These are phyloP conservation scores for Fibroporia radiculosa DNA, from an alignment of 768 basidiomycete species.

Conservation along the genomic window DNA sequence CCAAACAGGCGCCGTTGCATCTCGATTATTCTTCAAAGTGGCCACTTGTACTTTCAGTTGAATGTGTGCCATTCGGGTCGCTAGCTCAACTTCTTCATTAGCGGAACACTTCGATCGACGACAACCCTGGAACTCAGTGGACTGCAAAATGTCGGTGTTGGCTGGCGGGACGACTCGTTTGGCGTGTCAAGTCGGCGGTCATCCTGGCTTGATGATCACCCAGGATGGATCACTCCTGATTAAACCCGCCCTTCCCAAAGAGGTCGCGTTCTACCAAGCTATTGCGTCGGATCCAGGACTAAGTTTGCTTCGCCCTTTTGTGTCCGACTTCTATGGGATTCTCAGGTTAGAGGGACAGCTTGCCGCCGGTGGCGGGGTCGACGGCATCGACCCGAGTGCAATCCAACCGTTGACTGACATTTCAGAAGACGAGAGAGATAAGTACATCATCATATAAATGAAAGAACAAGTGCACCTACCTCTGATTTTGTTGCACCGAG, in stretches of 20 bases:
- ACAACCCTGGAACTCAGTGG: no score
- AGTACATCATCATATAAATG: slow-evolving; percentile 18
- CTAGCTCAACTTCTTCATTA: no score
- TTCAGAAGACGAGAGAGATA: slow-evolving; percentile 36
- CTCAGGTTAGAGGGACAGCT: slow-evolving; percentile 63
- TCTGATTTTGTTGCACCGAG: neutral
- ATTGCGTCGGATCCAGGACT: slow-evolving; percentile 35
- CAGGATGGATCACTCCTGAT: slow-evolving; percentile 75
- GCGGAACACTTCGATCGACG: no score
- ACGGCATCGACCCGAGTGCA: slow-evolving; percentile 15
- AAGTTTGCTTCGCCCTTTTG: slow-evolving; percentile 44
- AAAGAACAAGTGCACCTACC: neutral
- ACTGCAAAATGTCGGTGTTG: no score
- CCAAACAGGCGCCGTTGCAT: neutral
- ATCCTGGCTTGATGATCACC: slow-evolving; percentile 61
- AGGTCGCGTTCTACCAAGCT: slow-evolving; percentile 65
- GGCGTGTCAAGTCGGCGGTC: slow-evolving; percentile 72
- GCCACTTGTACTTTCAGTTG: no score
- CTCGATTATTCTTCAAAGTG: no score
- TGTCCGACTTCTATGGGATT: slow-evolving; percentile 76
- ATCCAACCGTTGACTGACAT: slow-evolving; percentile 16
- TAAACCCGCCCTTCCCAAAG: slow-evolving; percentile 61
- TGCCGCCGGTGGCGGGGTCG: slow-evolving; percentile 22
- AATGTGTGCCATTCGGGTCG: no score
- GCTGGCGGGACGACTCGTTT: no score